Percentiles rank a stretch among this genome's conserved stretches.
Conservation (phyloP, 257 asterid genomes). For the Capsicum chinense region DNA sequence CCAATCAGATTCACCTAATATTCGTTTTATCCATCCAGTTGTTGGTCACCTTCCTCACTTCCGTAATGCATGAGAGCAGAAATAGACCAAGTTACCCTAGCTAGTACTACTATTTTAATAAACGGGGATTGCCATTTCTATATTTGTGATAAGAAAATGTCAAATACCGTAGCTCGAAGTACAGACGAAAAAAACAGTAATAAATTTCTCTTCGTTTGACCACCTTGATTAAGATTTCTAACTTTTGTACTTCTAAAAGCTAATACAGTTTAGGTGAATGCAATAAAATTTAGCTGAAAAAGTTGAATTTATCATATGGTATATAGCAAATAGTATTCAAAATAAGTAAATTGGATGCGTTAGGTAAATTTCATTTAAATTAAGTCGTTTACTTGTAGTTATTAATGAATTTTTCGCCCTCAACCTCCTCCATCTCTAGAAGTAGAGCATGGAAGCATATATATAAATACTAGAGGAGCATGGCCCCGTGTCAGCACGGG, state of each 20-base stretch:
- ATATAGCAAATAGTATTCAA: neutral
- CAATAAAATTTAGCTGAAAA: slow-evolving; percentile 14
- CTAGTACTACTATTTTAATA: slow-evolving; percentile 1
- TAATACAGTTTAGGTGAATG: neutral
- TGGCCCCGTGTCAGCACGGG: too few relatives aligned
- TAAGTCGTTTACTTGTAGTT: neutral
- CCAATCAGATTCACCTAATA: slow-evolving; percentile 31
- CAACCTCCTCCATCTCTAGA: too few relatives aligned
- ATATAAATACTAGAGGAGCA: too few relatives aligned
- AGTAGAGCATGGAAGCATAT: too few relatives aligned
- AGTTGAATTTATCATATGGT: neutral
- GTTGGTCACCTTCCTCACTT: slow-evolving; percentile 23
- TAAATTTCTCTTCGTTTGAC: neutral
- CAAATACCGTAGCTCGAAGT: slow-evolving; percentile 9
- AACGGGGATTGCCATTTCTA: neutral
- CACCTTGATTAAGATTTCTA: neutral
- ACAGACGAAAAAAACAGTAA: neutral
- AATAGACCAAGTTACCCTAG: neutral
- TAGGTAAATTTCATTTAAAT: neutral
- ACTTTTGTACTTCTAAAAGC: neutral
- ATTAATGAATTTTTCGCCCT: neutral
- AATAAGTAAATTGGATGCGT: neutral
- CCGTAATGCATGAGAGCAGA: neutral
- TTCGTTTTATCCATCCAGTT: slow-evolving; percentile 20
- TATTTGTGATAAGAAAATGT: neutral